phyloP scores from a whole-genome alignment of 257 asterid species.

The Solanum piurae region DNA sequence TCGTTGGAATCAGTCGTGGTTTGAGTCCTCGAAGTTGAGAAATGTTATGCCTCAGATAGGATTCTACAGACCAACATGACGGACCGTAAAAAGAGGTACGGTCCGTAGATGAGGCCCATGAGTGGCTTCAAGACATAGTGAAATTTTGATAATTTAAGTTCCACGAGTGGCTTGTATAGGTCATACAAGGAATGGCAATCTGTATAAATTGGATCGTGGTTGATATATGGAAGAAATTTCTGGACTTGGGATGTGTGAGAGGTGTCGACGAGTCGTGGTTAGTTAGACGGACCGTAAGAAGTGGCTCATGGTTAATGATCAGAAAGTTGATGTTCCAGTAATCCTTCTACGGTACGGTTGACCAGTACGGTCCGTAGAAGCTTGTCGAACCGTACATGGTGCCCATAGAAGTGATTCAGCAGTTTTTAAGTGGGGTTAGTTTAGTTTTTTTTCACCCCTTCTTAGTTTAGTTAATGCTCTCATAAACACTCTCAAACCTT shows the following conservation, averaged over 20 bases:
- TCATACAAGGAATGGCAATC: neutral
- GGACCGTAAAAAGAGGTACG: fast-evolving
- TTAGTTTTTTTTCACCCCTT: no score
- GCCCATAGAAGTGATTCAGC: neutral
- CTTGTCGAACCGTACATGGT: no score
- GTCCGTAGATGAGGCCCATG: fast-evolving
- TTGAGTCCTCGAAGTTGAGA: neutral
- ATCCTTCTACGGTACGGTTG: neutral
- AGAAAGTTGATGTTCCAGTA: no score
- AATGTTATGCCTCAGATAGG: fast-evolving
- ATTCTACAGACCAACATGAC: no score
- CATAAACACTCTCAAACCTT: no score
- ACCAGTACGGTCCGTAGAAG: no score
- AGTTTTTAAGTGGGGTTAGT: no score
- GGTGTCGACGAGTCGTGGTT: neutral
- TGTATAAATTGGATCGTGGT: neutral
- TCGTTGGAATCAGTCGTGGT: fast-evolving
- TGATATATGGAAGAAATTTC: neutral
- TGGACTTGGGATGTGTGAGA: neutral
- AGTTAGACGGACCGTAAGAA: neutral
- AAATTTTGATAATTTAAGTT: neutral
- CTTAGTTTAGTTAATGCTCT: neutral
- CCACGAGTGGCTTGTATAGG: neutral
- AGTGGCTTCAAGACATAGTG: neutral
- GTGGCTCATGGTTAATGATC: no score